Percentiles rank a stretch among this genome's conserved stretches.
These are phyloP conservation scores for Pistacia vera DNA, from an alignment of 345 rosid species.

Conservation along the genomic window DNA sequence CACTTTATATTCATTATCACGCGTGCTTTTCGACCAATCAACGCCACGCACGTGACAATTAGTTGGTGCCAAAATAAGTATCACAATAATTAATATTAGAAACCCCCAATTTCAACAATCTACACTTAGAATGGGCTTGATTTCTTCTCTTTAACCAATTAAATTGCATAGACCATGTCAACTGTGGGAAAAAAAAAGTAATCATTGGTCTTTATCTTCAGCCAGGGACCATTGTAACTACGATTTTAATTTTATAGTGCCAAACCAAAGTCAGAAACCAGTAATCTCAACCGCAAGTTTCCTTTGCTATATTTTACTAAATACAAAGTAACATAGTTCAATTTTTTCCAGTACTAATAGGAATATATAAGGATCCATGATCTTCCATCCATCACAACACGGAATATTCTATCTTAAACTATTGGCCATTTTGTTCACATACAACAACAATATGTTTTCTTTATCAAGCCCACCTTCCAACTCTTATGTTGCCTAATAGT, in stretches of 20 bases:
- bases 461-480: constrained; percentile 3
- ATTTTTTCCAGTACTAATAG: background rate
- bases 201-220: background rate
- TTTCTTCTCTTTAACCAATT: background rate
- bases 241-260: background rate
- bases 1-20: no score
- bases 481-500: constrained; percentile 25
- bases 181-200: background rate
- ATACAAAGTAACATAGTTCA: constrained; percentile 6
- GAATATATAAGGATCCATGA: constrained; percentile 15
- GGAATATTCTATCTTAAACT: background rate
- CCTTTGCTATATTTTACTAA: background rate
- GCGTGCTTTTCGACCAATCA: no score
- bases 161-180: constrained; percentile 2
- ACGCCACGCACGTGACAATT: no score
- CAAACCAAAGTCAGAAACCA: background rate
- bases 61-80: no score
- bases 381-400: constrained; percentile 12
- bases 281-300: constrained; percentile 4
- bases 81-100: no score
- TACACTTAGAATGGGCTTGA: background rate
- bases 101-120: background rate
- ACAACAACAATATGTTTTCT: constrained; percentile 27
- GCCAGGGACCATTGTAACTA: background rate
- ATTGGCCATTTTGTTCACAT: background rate